phyloP scores from a whole-genome alignment of 83 land plant species.

The Thuja plicata region DNA sequence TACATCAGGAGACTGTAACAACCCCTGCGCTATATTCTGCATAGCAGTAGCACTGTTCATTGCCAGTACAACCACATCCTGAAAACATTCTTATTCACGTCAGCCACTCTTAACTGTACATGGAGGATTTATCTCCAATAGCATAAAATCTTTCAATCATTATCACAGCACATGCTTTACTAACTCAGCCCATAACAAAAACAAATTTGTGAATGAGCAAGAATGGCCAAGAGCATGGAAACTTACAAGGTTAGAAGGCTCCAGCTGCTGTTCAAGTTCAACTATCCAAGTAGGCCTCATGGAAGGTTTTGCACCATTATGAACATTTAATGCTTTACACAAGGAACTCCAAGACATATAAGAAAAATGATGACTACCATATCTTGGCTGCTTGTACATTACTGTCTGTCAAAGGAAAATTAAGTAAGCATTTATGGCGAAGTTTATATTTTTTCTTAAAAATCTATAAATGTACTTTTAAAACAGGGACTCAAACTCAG shows the following conservation, averaged over 20 bases:
- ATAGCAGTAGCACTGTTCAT: conserved; percentile 74
- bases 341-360: conserved; percentile 36
- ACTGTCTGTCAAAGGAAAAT: conserved; percentile 54
- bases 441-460: not conserved
- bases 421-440: not conserved
- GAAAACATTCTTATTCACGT: conserved; percentile 14
- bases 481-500: too few relatives aligned
- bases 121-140: not conserved
- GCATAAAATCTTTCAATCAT: not conserved
- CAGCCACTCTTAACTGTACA: not conserved
- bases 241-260: conserved; percentile 63
- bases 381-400: conserved; percentile 69
- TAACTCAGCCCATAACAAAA: not conserved
- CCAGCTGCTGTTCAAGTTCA: conserved; percentile 55
- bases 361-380: conserved; percentile 75
- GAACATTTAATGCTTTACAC: conserved; percentile 16
- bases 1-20: conserved; percentile 11
- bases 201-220: not conserved
- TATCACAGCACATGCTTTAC: not conserved
- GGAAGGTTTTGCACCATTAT: not conserved
- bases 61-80: conserved; percentile 75
- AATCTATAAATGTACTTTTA: not conserved
- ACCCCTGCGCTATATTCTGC: conserved; percentile 25
- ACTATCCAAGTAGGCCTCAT: conserved; percentile 72
- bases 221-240: not conserved